phyloP scores from a whole-genome alignment of 2,329 filamentous ascomycete species.

The Mollisia scopiformis region DNA sequence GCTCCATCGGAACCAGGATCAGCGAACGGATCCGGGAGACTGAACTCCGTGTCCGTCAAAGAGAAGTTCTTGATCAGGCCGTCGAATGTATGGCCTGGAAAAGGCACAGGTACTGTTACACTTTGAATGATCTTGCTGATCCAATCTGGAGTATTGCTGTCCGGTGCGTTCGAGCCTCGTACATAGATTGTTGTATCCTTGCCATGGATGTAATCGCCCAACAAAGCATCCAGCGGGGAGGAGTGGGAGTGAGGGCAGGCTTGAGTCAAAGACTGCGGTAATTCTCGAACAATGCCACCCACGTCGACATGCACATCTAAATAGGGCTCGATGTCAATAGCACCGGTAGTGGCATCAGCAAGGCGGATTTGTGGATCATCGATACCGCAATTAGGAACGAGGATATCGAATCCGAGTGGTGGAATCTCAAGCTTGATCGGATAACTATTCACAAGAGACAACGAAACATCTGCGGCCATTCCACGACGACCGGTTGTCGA shows the following conservation, averaged over 20 bases:
- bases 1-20: slow-evolving; percentile 73
- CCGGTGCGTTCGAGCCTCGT: slow-evolving; percentile 72
- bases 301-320: slow-evolving; percentile 70
- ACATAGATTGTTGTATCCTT: slow-evolving; percentile 80
- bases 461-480: slow-evolving; percentile 78
- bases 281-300: slow-evolving; percentile 69
- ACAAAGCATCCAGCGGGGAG: slow-evolving; percentile 82
- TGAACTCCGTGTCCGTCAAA: slow-evolving; percentile 82
- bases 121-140: slow-evolving; percentile 78
- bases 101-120: slow-evolving; percentile 81
- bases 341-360: slow-evolving; percentile 72
- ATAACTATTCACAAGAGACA: slow-evolving; percentile 75
- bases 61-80: slow-evolving; percentile 87
- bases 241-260: slow-evolving; percentile 76
- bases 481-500: slow-evolving; percentile 53
- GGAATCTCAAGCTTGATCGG: slow-evolving; percentile 79
- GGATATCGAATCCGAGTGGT: slow-evolving; percentile 78
- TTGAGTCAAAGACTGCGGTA: slow-evolving; percentile 74
- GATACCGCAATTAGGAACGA: slow-evolving; percentile 79
- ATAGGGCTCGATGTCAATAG: slow-evolving; percentile 69
- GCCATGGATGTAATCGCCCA: slow-evolving; percentile 82
- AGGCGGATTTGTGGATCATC: slow-evolving; percentile 76
- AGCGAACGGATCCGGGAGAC: slow-evolving; percentile 78
- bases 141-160: slow-evolving; percentile 76
- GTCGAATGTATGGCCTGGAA: slow-evolving; percentile 81